phyloP scores from a whole-genome alignment of 495 filamentous ascomycete species.

The Trichoderma gamsii region DNA sequence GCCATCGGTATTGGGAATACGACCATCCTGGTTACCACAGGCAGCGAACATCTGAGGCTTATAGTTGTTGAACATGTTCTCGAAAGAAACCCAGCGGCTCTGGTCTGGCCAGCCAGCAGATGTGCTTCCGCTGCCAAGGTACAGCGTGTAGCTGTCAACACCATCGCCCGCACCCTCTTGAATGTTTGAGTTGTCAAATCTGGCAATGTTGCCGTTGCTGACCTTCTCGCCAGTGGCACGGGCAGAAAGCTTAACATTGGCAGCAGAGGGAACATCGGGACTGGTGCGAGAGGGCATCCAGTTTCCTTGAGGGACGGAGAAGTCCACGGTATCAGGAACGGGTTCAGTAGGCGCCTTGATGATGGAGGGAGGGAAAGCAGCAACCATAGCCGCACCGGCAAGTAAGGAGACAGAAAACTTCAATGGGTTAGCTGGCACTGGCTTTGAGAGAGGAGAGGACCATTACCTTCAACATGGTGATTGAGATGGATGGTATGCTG shows the following conservation, averaged over 20 bases:
- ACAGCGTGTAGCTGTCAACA: background rate
- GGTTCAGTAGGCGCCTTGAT: no score
- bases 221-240: background rate
- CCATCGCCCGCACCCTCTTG: background rate
- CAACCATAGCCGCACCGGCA: no score
- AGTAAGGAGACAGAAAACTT: no score
- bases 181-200: background rate
- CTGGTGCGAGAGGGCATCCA: no score
- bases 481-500: no score
- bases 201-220: background rate
- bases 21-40: background rate
- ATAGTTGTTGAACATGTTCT: constrained; percentile 9
- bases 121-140: background rate
- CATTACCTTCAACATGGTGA: no score
- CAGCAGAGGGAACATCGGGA: no score
- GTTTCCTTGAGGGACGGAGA: no score
- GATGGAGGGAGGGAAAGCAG: no score
- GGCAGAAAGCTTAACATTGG: background rate
- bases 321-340: no score
- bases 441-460: no score
- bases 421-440: no score
- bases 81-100: background rate
- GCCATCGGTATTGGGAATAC: background rate
- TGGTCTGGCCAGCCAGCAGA: background rate
- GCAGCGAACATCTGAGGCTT: constrained; percentile 4